A percentile compares a stretch with the other conserved stretches of the same genome.
Evolutionary conservation across 2,329 filamentous ascomycete species (phyloP).

Genomic region (Tolypocladium tundrense): DNA sequence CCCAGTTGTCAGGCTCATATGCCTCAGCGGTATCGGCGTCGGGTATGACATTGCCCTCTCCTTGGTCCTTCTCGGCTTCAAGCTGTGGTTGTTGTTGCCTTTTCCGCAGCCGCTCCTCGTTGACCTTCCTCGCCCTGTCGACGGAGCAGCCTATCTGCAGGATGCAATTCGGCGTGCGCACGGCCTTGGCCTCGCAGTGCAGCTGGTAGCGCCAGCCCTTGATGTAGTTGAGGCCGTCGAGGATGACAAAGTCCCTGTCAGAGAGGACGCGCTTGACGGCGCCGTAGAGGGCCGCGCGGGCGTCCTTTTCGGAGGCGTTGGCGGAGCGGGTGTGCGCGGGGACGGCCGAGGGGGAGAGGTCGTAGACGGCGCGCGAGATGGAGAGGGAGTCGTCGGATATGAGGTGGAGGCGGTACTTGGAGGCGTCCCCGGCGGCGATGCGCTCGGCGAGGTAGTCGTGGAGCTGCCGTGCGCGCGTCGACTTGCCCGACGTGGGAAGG

Average conservation of each 20-base stretch:
- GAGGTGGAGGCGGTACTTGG: constrained; percentile 57
- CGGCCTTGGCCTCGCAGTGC: constrained; percentile 73
- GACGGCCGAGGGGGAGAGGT: constrained; percentile 41
- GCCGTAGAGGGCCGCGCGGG: constrained; percentile 63
- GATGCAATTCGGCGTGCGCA: constrained; percentile 65
- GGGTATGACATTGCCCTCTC: background rate
- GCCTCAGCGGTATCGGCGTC: constrained; percentile 21
- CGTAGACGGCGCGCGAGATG: constrained; percentile 62
- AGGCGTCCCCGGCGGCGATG: constrained; percentile 26
- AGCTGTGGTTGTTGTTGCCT: constrained; percentile 1
- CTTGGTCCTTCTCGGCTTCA: constrained; percentile 1
- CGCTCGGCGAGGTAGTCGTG: constrained; percentile 51
- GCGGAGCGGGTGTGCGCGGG: constrained; percentile 56
- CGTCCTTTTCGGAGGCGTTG: constrained; percentile 71
- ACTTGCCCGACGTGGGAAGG: constrained; percentile 59
- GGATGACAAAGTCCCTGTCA: constrained; percentile 64
- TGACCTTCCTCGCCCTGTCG: constrained; percentile 45
- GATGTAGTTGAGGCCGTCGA: constrained; percentile 79
- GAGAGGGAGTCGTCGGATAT: constrained; percentile 64
- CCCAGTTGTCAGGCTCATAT: constrained; percentile 54
- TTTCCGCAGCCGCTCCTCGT: constrained; percentile 44
- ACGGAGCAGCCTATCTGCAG: constrained; percentile 51
- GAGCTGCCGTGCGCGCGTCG: constrained; percentile 56
- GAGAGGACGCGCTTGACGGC: constrained; percentile 69
- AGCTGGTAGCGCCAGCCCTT: constrained; percentile 85